Percentiles rank a stretch among this genome's conserved stretches.
These are phyloP conservation scores for Scheffersomyces parashehatae DNA, from an alignment of 1,139 yeast genomes.

Conservation along the genomic window DNA sequence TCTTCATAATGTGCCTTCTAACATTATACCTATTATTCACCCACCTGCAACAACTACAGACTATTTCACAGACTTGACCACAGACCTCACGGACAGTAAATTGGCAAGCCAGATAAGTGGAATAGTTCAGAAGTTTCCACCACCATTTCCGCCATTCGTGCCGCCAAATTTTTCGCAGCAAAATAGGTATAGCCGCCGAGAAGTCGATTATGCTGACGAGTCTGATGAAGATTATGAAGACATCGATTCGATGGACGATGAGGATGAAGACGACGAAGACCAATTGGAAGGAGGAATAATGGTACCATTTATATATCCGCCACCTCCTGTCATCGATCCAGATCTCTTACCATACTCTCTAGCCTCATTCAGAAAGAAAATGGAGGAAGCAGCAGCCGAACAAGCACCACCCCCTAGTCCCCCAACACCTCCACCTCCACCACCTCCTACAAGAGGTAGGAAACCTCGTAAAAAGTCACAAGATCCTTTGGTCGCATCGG, in stretches of 20 bases:
- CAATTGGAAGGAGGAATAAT: conserved; percentile 31
- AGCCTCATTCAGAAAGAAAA: conserved; percentile 10
- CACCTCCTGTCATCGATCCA: conserved; percentile 38
- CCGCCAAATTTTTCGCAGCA: conserved; percentile 8
- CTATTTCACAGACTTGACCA: conserved; percentile 38
- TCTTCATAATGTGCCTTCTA: conserved; percentile 37
- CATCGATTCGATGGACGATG: conserved; percentile 6
- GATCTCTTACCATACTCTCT: conserved; percentile 25
- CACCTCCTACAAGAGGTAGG: conserved; percentile 11
- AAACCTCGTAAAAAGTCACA: conserved; percentile 4
- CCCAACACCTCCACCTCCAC: neutral
- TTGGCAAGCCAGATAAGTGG: conserved; percentile 24
- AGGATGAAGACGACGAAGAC: conserved; percentile 1
- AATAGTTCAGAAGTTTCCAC: conserved; percentile 37
- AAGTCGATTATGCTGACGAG: conserved; percentile 10
- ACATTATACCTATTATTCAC: conserved; percentile 38
- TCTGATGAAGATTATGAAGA: conserved; percentile 5
- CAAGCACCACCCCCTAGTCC: neutral
- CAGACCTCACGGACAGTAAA: conserved; percentile 17
- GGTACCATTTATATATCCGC: conserved; percentile 50
- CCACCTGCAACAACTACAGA: conserved; percentile 31
- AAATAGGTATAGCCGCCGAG: conserved; percentile 7
- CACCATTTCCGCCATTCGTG: conserved; percentile 40
- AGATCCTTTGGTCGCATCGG: neutral
- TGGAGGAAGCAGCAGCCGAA: conserved; percentile 2